Conservation (phyloP, 108 stramenopile genomes). For the Cyclostephanos invisitatus region DNA sequence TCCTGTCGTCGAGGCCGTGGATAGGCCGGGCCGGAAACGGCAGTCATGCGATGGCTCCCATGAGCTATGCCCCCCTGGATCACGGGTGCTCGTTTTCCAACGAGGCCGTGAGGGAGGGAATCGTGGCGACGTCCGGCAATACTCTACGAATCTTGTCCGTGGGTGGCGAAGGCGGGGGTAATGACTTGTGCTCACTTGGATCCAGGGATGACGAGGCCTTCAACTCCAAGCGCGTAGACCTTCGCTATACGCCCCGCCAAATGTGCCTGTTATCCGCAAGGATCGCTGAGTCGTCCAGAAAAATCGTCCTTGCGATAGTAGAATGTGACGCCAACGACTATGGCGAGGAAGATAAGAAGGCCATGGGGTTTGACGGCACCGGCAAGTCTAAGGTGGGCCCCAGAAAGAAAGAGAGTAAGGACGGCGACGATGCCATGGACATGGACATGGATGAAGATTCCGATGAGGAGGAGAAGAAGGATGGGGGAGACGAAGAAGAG, state of each 20-base stretch:
- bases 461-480: slow-evolving; percentile 63
- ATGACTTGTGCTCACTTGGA: slow-evolving; percentile 46
- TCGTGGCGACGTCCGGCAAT: slow-evolving; percentile 93
- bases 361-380: slow-evolving; percentile 75
- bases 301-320: slow-evolving; percentile 85
- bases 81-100: slow-evolving; percentile 90
- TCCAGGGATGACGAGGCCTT: slow-evolving; percentile 87
- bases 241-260: slow-evolving; percentile 95
- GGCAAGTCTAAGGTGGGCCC: slow-evolving; percentile 49
- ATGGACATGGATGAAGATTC: slow-evolving; percentile 81
- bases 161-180: slow-evolving; percentile 56
- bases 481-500: slow-evolving; percentile 69
- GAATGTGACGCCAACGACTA: slow-evolving; percentile 96
- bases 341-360: slow-evolving; percentile 74
- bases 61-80: slow-evolving; percentile 92
- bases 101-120: slow-evolving; percentile 90
- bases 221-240: slow-evolving; percentile 81
- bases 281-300: slow-evolving; percentile 43
- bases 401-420: slow-evolving; percentile 46
- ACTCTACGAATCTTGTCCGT: slow-evolving; percentile 91
- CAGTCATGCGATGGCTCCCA: slow-evolving; percentile 85
- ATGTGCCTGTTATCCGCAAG: slow-evolving; percentile 77
- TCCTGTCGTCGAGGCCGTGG: slow-evolving; percentile 94
- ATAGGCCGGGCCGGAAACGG: slow-evolving; percentile 73
- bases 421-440: slow-evolving; percentile 52